phyloP scores from a whole-genome alignment of 352 stramenopile genomes.

The Phytophthora citricola region DNA sequence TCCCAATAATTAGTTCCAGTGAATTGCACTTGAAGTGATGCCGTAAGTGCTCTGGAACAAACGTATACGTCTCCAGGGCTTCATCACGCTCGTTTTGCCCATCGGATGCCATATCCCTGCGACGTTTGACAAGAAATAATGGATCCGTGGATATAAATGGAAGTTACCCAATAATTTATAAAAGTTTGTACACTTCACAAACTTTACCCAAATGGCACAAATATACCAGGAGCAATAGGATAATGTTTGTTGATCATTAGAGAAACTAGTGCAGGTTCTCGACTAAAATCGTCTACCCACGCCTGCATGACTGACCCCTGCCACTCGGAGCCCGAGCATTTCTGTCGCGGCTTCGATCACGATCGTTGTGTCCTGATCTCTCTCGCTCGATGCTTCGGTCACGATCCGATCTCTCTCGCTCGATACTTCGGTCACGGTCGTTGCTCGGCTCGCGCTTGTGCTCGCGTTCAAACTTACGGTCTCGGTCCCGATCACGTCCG shows the following conservation, averaged over 20 bases:
- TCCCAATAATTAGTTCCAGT: conserved; percentile 8
- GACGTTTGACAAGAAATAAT: too few relatives aligned
- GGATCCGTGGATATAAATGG: too few relatives aligned
- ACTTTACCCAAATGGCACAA: too few relatives aligned
- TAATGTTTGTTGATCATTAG: conserved; percentile 1
- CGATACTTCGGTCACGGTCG: conserved; percentile 31
- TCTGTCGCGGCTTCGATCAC: conserved; percentile 36
- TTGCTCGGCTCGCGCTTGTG: conserved; percentile 35
- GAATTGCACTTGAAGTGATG: conserved; percentile 55
- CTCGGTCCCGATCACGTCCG: conserved; percentile 23
- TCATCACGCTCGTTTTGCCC: conserved; percentile 4
- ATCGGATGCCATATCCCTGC: too few relatives aligned
- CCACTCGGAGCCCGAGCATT: conserved; percentile 27
- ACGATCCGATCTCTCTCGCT: conserved; percentile 13
- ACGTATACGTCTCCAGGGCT: conserved; percentile 39
- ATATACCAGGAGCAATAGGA: conserved; percentile 1
- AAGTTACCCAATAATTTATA: background rate
- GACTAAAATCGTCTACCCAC: conserved; percentile 61
- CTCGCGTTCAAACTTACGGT: conserved; percentile 35
- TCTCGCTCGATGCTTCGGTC: conserved; percentile 26
- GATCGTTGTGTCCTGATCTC: conserved; percentile 21
- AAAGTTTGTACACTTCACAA: background rate
- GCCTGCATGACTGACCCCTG: conserved; percentile 72
- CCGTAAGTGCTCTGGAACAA: conserved; percentile 48
- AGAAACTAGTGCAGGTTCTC: conserved; percentile 1